Conservation (phyloP, 345 rosid species). For the Excoecaria agallocha region DNA sequence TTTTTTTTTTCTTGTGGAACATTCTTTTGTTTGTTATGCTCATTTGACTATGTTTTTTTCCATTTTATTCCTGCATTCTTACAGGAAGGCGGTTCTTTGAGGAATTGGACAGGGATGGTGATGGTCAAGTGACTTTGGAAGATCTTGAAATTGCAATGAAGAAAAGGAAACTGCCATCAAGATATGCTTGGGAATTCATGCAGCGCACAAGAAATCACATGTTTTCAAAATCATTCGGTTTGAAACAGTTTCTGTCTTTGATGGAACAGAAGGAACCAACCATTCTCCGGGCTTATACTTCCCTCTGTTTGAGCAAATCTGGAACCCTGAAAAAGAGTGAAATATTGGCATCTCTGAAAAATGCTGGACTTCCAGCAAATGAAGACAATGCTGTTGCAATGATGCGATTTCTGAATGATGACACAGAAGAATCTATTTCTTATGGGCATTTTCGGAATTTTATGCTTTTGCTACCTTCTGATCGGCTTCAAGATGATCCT, state of each 20-base stretch:
- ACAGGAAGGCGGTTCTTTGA: conserved; percentile 94
- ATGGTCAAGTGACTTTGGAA: conserved; percentile 89
- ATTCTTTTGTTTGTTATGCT: conserved; percentile 1
- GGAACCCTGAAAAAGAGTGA: conserved; percentile 97
- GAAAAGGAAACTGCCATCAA: conserved; percentile 77
- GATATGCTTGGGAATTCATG: conserved; percentile 89
- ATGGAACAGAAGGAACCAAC: conserved; percentile 99
- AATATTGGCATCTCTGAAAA: conserved; percentile 79
- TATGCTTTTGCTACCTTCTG: conserved; percentile 93
- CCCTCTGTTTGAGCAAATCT: conserved; percentile 86
- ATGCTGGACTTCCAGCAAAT: conserved; percentile 94
- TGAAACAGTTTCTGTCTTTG: conserved; percentile 95
- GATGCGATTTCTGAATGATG: conserved; percentile 92
- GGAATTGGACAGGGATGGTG: conserved; percentile 96
- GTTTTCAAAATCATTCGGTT: conserved; percentile 90
- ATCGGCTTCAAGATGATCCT: conserved; percentile 92
- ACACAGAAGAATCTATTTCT: conserved; percentile 85
- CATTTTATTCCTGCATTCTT: conserved; percentile 21
- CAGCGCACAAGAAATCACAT: conserved; percentile 77
- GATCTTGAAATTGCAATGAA: conserved; percentile 96
- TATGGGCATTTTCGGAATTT: conserved; percentile 96
- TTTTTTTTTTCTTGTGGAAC: neutral
- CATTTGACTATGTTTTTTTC: conserved; percentile 6
- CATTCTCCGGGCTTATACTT: conserved; percentile 94
- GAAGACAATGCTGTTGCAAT: conserved; percentile 94